Percentiles rank a stretch among this genome's conserved stretches.
phyloP scores from a whole-genome alignment of 257 asterid species.

The Solanum lycopersicoides region DNA sequence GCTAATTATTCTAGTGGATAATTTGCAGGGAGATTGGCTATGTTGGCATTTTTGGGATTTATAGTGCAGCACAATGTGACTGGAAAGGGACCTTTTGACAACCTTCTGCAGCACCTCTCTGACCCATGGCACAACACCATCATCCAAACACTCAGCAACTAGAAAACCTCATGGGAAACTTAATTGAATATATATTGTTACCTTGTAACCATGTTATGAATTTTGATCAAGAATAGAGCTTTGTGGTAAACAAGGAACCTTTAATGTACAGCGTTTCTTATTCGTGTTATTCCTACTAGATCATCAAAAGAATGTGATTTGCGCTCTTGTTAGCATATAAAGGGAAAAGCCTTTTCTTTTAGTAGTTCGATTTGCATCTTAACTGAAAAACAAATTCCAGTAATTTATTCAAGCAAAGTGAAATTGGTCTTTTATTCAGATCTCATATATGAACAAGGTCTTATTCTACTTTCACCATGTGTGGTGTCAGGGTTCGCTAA shows the following conservation, averaged over 20 bases:
- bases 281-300: not conserved
- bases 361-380: not conserved
- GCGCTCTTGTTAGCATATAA: not conserved
- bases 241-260: not conserved
- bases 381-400: not conserved
- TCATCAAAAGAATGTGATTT: not conserved
- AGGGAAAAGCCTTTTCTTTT: not conserved
- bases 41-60: conserved; percentile 96
- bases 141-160: conserved; percentile 50
- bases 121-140: conserved; percentile 99
- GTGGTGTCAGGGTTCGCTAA: not conserved
- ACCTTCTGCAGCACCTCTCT: conserved; percentile 81
- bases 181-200: not conserved
- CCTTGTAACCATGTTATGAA: conserved; percentile 1
- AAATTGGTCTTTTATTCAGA: not conserved
- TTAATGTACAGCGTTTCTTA: not conserved
- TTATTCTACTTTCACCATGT: not conserved
- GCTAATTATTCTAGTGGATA: not conserved
- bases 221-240: not conserved
- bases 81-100: conserved; percentile 91
- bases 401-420: not conserved
- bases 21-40: conserved; percentile 87
- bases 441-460: not conserved
- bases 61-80: conserved; percentile 90
- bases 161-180: not conserved